Evolutionary conservation across 441 rosid genomes (phyloP).

Genomic region (Corymbia calophylla): DNA sequence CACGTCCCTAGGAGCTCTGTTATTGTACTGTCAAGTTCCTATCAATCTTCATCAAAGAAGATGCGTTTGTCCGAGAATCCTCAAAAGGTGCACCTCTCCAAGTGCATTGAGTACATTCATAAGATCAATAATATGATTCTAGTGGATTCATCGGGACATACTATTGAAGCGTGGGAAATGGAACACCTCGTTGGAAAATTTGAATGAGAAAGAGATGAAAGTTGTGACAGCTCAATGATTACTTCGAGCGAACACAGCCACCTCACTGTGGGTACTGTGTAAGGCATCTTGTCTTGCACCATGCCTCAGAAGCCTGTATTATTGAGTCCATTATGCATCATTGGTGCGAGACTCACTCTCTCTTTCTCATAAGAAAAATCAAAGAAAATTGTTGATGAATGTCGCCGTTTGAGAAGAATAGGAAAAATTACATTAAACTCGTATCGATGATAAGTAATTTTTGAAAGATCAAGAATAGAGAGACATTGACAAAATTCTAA

Average conservation of each 20-base stretch:
- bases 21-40: not conserved
- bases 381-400: too few relatives aligned
- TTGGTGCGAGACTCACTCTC: not conserved
- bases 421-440: not conserved
- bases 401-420: not conserved
- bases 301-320: not conserved
- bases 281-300: not conserved
- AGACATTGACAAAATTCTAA: too few relatives aligned
- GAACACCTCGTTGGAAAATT: not conserved
- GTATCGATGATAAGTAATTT: not conserved
- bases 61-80: too few relatives aligned
- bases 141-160: accelerated
- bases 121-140: not conserved
- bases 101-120: not conserved
- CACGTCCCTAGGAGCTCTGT: not conserved
- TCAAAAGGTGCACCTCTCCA: too few relatives aligned
- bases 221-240: too few relatives aligned
- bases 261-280: not conserved
- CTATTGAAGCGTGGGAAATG: not conserved
- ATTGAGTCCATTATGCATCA: not conserved
- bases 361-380: not conserved
- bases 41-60: too few relatives aligned
- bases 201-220: accelerated
- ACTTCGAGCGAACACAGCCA: not conserved
- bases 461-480: not conserved